Conservation (phyloP, 345 rosid species). For the Corchorus olitorius region DNA sequence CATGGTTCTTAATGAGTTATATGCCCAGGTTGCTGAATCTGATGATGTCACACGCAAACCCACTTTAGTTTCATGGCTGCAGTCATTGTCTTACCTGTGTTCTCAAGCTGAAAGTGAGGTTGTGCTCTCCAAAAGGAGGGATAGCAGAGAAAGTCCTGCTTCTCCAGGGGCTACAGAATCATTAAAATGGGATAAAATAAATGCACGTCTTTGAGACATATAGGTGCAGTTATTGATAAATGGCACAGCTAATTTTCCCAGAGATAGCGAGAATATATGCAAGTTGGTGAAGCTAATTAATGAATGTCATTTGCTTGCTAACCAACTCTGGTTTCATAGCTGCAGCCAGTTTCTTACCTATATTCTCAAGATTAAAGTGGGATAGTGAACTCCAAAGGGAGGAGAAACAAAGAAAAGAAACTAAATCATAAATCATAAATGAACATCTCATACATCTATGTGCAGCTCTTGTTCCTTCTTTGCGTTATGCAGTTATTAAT, state of each 20-base stretch:
- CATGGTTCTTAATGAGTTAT: constrained; percentile 78
- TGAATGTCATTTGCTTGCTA: constrained; percentile 82
- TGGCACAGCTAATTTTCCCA: constrained; percentile 57
- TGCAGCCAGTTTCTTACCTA: constrained; percentile 71
- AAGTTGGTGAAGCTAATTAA: constrained; percentile 73
- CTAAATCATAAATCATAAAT: constrained; percentile 20
- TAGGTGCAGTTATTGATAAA: constrained; percentile 15
- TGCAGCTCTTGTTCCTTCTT: constrained; percentile 19
- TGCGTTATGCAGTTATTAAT: background rate
- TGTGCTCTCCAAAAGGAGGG: constrained; percentile 21
- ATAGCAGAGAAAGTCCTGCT: constrained; percentile 24
- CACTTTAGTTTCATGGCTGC: constrained; percentile 86
- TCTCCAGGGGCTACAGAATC: constrained; percentile 26
- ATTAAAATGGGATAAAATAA: constrained; percentile 29
- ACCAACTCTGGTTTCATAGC: constrained; percentile 76
- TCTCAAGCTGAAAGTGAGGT: constrained; percentile 36
- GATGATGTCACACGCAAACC: constrained; percentile 95
- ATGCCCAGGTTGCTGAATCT: constrained; percentile 77
- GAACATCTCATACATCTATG: constrained; percentile 37
- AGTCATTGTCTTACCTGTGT: constrained; percentile 74
- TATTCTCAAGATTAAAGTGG: constrained; percentile 43
- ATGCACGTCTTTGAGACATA: constrained; percentile 45
- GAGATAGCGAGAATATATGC: constrained; percentile 64
- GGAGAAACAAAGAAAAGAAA: constrained; percentile 21
- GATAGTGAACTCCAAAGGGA: constrained; percentile 20